Conservation (phyloP, 1,284 basidiomycete genomes). For the Ceraceosorus guamensis region DNA sequence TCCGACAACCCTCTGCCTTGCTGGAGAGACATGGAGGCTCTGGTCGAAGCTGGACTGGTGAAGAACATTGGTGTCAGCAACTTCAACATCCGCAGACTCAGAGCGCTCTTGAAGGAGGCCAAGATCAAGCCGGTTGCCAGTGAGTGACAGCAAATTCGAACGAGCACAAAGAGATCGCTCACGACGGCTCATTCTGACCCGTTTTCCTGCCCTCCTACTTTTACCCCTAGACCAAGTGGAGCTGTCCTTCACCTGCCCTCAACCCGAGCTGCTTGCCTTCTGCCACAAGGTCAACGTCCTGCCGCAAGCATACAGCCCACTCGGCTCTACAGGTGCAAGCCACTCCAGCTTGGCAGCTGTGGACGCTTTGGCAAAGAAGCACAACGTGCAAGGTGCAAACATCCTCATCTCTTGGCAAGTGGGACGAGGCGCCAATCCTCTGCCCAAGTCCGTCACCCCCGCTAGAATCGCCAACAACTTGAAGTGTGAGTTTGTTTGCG, state of each 20-base stretch:
- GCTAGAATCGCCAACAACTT: constrained; percentile 35
- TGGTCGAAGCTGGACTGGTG: constrained; percentile 41
- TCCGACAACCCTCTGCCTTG: constrained; percentile 35
- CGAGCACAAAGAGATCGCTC: background rate
- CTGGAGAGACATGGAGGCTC: constrained; percentile 38
- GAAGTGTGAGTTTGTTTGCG: constrained; percentile 4
- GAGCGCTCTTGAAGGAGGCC: constrained; percentile 22
- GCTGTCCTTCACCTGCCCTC: constrained; percentile 57
- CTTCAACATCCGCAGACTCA: constrained; percentile 40
- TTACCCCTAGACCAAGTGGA: constrained; percentile 55
- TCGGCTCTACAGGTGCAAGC: constrained; percentile 20
- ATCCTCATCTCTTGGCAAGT: constrained; percentile 34
- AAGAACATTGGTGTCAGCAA: constrained; percentile 58
- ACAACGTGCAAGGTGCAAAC: constrained; percentile 30
- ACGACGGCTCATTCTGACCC: background rate
- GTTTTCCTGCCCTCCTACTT: background rate
- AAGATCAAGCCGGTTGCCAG: constrained; percentile 47
- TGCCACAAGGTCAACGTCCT: constrained; percentile 49
- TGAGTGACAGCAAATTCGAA: no score
- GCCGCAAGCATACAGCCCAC: constrained; percentile 39
- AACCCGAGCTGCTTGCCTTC: constrained; percentile 68
- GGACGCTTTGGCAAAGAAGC: constrained; percentile 26
- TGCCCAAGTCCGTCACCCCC: constrained; percentile 36
- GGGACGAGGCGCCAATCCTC: constrained; percentile 31
- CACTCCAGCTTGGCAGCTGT: constrained; percentile 1